Conservation (phyloP, 805 yeast genomes). For the Yarrowia keelungensis region DNA sequence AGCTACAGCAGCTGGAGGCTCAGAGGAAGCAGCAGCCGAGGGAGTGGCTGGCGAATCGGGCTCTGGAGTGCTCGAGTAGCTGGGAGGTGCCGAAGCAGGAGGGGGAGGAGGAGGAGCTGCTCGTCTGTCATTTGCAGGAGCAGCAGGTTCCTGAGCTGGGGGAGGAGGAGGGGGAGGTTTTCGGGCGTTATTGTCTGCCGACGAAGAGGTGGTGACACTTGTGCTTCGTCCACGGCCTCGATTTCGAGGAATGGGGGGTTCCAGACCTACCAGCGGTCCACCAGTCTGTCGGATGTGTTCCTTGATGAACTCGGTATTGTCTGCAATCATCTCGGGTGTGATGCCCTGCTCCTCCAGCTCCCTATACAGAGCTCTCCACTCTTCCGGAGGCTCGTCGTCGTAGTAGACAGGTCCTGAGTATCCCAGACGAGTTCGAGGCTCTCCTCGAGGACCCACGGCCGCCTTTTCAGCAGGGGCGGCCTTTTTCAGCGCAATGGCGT, state of each 20-base stretch:
- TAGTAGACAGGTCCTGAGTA: slow-evolving; percentile 58
- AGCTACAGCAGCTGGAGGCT: slow-evolving; percentile 28
- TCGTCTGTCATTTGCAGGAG: slow-evolving; percentile 38
- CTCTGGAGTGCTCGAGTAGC: slow-evolving; percentile 41
- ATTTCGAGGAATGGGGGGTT: slow-evolving; percentile 81
- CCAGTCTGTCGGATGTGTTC: slow-evolving; percentile 76
- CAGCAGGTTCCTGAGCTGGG: slow-evolving; percentile 35
- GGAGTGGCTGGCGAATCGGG: slow-evolving; percentile 46
- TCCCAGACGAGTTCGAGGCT: slow-evolving; percentile 50
- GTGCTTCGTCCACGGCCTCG: slow-evolving; percentile 44
- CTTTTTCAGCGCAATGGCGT: slow-evolving; percentile 81
- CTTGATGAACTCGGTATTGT: slow-evolving; percentile 80
- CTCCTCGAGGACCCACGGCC: slow-evolving; percentile 70
- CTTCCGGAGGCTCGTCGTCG: slow-evolving; percentile 81
- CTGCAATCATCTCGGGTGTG: slow-evolving; percentile 87
- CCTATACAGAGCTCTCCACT: slow-evolving; percentile 77
- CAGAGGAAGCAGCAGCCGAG: slow-evolving; percentile 40
- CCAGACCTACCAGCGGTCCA: slow-evolving; percentile 80
- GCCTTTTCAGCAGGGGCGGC: slow-evolving; percentile 46
- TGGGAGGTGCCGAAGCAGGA: slow-evolving; percentile 39
- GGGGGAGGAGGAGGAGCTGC: slow-evolving; percentile 43
- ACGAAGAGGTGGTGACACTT: slow-evolving; percentile 41
- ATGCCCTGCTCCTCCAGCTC: slow-evolving; percentile 82
- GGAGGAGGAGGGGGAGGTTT: slow-evolving; percentile 40
- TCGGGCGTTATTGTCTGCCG: slow-evolving; percentile 45